Base-by-base conservation (phyloP, 139 green algal species). In the Chlamydomonas asymmetrica region DNA sequence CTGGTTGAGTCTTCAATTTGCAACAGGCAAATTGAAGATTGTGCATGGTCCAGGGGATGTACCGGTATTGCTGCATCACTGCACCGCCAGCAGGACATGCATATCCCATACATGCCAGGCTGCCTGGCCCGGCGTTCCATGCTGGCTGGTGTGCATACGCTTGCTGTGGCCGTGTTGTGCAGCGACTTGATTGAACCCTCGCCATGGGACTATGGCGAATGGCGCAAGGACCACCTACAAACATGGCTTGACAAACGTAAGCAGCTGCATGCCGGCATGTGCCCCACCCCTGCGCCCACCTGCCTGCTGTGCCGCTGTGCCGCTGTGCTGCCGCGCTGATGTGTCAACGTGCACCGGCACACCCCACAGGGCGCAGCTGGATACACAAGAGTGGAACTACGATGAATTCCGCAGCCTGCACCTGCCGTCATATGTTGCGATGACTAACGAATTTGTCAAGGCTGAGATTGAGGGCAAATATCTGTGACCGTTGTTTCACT, bases 121-220 rank as follows among this genome's bases (percentile, higher is more conserved):
- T 22, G 9, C 66, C 9, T 37, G 35, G 4, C 13, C 50, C 5
- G 29, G 5, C 10, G 20, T 48, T 31, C 9, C 29, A 32, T 32
- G 13, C 43, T 8, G 54, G 3, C 32, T 29, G 67, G 45, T 52
- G 41, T 2, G 10, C 68, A n/a, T 57, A 18, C 6, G 7, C 34
- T 29, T 62, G 27, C 37, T 60, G 35, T 25, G 39, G 62, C 48
- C 41, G 34, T 45, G 38, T 70, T 34, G 10, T 31, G 29, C 66
- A 83, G 80, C 54, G 37, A 82, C 31, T 27, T 82, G 69, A 74
- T 93, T 65, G 61, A 82, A 37, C 74, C 76, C 9, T 66, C 75
- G 6, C 70, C 70, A 7, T 94, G 90, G 90, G 77, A 83, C 73
- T 89, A 88, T 23, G 76, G 94, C 0, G 74, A 76, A 5, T 94